Evolutionary conservation across 345 rosid species (phyloP).

Genomic region (Murraya paniculata): DNA sequence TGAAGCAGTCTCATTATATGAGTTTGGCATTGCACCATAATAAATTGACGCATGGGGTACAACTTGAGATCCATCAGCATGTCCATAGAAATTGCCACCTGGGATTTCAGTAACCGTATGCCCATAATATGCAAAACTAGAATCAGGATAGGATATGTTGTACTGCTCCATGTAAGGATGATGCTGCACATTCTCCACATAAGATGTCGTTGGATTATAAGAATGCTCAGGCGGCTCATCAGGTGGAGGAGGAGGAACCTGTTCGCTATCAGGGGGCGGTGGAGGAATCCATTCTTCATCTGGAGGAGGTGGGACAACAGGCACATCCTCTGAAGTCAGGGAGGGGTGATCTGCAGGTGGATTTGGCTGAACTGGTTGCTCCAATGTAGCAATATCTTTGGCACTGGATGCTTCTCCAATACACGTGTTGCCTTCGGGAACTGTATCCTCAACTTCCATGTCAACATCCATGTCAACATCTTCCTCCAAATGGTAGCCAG

Average conservation of each 20-base stretch:
- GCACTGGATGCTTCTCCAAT: constrained; percentile 24
- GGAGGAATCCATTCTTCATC: constrained; percentile 95
- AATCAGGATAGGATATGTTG: constrained; percentile 45
- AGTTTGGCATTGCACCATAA: constrained; percentile 53
- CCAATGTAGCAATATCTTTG: constrained; percentile 26
- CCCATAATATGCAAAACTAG: constrained; percentile 56
- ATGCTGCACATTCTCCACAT: constrained; percentile 46
- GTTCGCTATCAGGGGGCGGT: constrained; percentile 79
- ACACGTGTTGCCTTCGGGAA: constrained; percentile 22
- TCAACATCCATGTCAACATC: constrained; percentile 95
- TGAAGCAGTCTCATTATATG: constrained; percentile 51
- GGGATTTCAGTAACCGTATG: constrained; percentile 37
- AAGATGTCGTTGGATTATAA: constrained; percentile 43
- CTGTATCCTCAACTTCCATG: constrained; percentile 89
- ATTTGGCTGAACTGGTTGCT: constrained; percentile 40
- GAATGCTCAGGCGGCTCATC: constrained; percentile 65
- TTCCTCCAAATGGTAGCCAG: constrained; percentile 37
- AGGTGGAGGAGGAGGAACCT: constrained; percentile 70
- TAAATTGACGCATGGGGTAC: constrained; percentile 51
- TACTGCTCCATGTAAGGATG: constrained; percentile 49
- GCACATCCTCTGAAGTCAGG: constrained; percentile 25
- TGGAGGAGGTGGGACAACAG: constrained; percentile 58
- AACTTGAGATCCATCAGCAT: constrained; percentile 64
- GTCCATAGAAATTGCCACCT: constrained; percentile 53
- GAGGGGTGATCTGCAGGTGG: constrained; percentile 31